Evolutionary conservation across 2,329 filamentous ascomycete genomes (phyloP).

Genomic region (Fonsecaea multimorphosa): DNA sequence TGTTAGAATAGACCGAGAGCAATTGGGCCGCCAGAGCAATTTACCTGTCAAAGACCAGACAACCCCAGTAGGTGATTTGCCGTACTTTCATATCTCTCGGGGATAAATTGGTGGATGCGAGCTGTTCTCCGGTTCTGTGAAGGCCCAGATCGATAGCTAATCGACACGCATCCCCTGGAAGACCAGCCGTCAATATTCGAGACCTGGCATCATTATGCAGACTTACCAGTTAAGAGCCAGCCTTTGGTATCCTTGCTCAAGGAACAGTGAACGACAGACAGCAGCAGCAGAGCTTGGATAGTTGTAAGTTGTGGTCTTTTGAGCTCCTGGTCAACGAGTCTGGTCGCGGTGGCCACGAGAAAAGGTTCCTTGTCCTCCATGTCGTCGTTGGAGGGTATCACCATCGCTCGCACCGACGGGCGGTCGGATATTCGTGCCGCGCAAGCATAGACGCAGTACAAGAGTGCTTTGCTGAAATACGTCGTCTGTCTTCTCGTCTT

Average conservation of each 20-base stretch:
- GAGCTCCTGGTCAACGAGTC: slow-evolving; percentile 28
- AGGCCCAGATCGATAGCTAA: slow-evolving; percentile 34
- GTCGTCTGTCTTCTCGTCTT: slow-evolving; percentile 20
- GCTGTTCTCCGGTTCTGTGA: slow-evolving; percentile 21
- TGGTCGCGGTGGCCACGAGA: slow-evolving; percentile 23
- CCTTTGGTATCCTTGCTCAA: slow-evolving; percentile 34
- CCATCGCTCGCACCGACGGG: slow-evolving; percentile 14
- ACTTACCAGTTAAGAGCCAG: slow-evolving; percentile 30
- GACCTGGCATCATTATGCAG: background rate
- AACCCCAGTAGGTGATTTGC: slow-evolving; percentile 34
- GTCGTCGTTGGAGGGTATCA: slow-evolving; percentile 18
- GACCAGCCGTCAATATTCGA: background rate
- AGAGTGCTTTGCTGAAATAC: slow-evolving; percentile 33
- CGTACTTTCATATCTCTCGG: slow-evolving; percentile 30
- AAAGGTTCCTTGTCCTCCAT: slow-evolving; percentile 18
- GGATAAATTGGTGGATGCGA: slow-evolving; percentile 17
- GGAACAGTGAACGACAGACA: slow-evolving; percentile 33
- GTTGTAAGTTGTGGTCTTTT: slow-evolving; percentile 33
- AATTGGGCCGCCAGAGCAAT: background rate
- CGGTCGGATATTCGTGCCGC: slow-evolving; percentile 32
- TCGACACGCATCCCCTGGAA: slow-evolving; percentile 24
- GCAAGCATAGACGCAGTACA: slow-evolving; percentile 35
- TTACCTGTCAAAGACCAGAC: slow-evolving; percentile 30
- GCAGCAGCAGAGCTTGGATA: slow-evolving; percentile 31
- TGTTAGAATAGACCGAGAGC: background rate